Conservation (phyloP, 2,329 filamentous ascomycete genomes). For the Xylariaceae sp. region DNA sequence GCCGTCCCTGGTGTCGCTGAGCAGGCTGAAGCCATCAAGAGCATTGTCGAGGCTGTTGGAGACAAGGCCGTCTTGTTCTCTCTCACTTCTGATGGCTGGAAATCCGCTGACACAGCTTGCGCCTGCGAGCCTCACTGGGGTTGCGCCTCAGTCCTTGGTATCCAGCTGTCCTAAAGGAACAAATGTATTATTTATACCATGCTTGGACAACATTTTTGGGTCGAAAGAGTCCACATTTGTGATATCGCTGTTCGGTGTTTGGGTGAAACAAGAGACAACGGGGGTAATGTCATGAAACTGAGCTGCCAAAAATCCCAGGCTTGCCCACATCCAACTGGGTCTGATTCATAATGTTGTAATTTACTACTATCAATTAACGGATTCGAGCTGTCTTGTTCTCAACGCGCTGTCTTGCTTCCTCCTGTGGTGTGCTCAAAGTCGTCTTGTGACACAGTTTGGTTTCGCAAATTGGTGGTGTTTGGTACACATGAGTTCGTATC, state of each 20-base stretch:
- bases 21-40: conserved; percentile 70
- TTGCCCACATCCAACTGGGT: conserved; percentile 32
- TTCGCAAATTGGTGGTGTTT: no score
- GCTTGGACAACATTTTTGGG: conserved; percentile 11
- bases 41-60: conserved; percentile 66
- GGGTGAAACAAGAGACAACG: conserved; percentile 7
- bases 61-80: conserved; percentile 77
- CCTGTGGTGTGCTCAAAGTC: no score
- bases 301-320: conserved; percentile 20
- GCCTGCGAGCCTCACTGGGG: conserved; percentile 73
- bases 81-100: conserved; percentile 79
- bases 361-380: conserved; percentile 40
- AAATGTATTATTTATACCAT: conserved; percentile 18
- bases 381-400: conserved; percentile 13
- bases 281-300: conserved; percentile 20
- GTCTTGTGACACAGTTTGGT: no score
- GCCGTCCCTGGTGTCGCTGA: conserved; percentile 65
- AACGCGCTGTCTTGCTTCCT: background rate
- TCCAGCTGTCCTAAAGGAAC: conserved; percentile 23
- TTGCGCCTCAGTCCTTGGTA: conserved; percentile 24
- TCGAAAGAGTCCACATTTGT: conserved; percentile 1
- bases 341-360: conserved; percentile 46
- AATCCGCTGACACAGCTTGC: conserved; percentile 61
- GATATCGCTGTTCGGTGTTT: conserved; percentile 6
- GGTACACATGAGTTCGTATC: no score